Conservation (phyloP, 1,284 basidiomycete species). For the Thecaphora thlaspeos region DNA sequence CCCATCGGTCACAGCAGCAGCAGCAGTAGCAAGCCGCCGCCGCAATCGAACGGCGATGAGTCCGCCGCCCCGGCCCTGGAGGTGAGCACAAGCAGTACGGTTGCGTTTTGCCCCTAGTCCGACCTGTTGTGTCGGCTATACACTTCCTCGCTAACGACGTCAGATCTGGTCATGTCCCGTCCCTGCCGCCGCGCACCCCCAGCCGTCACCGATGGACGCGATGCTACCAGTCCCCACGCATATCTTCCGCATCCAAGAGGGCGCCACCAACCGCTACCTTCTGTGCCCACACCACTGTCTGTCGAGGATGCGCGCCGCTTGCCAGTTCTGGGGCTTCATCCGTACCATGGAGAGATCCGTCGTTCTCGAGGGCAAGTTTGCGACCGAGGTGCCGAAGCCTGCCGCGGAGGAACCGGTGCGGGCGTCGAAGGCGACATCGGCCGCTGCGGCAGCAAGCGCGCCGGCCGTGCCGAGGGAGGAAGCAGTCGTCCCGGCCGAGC, state of each 20-base stretch:
- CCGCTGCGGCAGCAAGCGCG: no score
- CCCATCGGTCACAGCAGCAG: background rate
- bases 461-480: no score
- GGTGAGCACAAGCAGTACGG: no score
- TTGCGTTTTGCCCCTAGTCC: no score
- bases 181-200: no score
- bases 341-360: slow-evolving; percentile 52
- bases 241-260: slow-evolving; percentile 53
- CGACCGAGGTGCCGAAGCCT: slow-evolving; percentile 27
- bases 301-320: slow-evolving; percentile 45
- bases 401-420: background rate
- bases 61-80: slow-evolving; percentile 1
- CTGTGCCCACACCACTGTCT: slow-evolving; percentile 55
- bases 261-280: slow-evolving; percentile 43
- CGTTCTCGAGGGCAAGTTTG: slow-evolving; percentile 52
- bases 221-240: slow-evolving; percentile 51
- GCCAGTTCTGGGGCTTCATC: slow-evolving; percentile 54
- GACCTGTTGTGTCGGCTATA: no score
- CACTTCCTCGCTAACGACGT: no score
- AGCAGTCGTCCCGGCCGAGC: no score
- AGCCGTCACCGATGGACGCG: background rate
- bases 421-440: background rate
- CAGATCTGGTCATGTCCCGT: no score
- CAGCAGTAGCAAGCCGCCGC: no score
- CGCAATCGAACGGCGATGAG: background rate